phyloP scores from a whole-genome alignment of 176 grass and related monocot species.

The Hsuehochloa calcarea region DNA sequence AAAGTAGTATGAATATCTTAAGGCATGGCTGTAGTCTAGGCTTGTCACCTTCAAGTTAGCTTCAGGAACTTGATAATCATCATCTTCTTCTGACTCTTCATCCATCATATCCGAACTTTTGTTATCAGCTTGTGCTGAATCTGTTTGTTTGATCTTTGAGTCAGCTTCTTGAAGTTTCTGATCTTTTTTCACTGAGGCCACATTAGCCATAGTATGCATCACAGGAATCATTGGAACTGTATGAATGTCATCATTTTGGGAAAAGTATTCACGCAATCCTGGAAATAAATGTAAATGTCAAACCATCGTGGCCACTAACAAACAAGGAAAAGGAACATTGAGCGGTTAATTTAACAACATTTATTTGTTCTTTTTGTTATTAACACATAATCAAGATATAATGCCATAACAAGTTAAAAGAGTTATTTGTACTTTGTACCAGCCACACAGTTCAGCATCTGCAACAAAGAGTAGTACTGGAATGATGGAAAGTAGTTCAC shows the following conservation, averaged over 20 bases:
- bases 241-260: constrained; percentile 77
- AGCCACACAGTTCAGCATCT: constrained; percentile 97
- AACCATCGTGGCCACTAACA: neutral
- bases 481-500: constrained; percentile 77
- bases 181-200: constrained; percentile 49
- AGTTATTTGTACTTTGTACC: constrained; percentile 70
- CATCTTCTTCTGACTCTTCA: constrained; percentile 91
- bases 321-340: constrained; percentile 6
- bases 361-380: neutral
- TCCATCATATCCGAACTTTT: constrained; percentile 55
- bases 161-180: constrained; percentile 38
- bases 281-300: constrained; percentile 32
- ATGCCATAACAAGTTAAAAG: constrained; percentile 31
- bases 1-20: neutral
- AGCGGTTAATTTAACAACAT: neutral
- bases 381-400: neutral
- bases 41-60: constrained; percentile 53
- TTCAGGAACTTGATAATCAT: constrained; percentile 75
- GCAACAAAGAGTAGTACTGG: constrained; percentile 92
- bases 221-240: constrained; percentile 69
- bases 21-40: constrained; percentile 7
- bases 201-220: constrained; percentile 58
- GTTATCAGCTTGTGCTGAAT: constrained; percentile 33
- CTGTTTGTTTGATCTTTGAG: constrained; percentile 29
- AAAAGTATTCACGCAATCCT: constrained; percentile 95